Percentiles rank a stretch among this genome's conserved stretches.
phyloP scores from a whole-genome alignment of 352 stramenopile species.

The Phytophthora palmivora region DNA sequence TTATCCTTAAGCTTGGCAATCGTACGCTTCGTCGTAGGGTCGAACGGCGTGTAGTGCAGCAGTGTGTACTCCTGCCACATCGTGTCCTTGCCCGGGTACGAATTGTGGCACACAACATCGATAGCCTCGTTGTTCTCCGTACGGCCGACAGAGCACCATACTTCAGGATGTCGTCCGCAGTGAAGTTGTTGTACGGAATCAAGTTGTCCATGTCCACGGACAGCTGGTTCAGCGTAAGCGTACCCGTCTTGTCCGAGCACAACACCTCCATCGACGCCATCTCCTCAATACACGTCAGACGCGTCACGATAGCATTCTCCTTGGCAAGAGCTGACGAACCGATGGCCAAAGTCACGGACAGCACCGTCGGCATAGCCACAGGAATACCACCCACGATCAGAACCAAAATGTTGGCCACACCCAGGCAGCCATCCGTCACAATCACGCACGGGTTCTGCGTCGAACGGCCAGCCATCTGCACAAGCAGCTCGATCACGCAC shows the following conservation, averaged over 20 bases:
- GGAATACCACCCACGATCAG: constrained; percentile 94
- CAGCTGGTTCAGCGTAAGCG: constrained; percentile 96
- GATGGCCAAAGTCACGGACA: constrained; percentile 92
- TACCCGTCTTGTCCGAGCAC: constrained; percentile 96
- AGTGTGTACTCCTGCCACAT: constrained; percentile 80
- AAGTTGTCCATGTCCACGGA: constrained; percentile 92
- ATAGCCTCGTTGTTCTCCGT: constrained; percentile 84
- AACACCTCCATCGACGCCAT: constrained; percentile 93
- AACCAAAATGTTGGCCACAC: constrained; percentile 83
- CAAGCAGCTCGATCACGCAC: constrained; percentile 88
- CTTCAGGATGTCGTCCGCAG: constrained; percentile 63
- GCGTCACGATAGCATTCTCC: constrained; percentile 93
- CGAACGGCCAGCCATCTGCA: constrained; percentile 76
- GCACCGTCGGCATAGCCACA: constrained; percentile 94
- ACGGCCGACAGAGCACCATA: constrained; percentile 67
- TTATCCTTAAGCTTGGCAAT: constrained; percentile 91
- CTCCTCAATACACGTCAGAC: constrained; percentile 93
- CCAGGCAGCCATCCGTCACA: constrained; percentile 72
- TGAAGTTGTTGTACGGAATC: constrained; percentile 78
- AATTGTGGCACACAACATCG: constrained; percentile 77
- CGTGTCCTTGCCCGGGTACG: constrained; percentile 82
- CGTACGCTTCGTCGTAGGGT: constrained; percentile 91
- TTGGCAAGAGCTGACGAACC: constrained; percentile 90
- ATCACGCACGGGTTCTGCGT: constrained; percentile 88
- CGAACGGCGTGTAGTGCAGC: constrained; percentile 85